Conservation (phyloP, 1,284 basidiomycete genomes). For the Rhodotorula sp. region DNA sequence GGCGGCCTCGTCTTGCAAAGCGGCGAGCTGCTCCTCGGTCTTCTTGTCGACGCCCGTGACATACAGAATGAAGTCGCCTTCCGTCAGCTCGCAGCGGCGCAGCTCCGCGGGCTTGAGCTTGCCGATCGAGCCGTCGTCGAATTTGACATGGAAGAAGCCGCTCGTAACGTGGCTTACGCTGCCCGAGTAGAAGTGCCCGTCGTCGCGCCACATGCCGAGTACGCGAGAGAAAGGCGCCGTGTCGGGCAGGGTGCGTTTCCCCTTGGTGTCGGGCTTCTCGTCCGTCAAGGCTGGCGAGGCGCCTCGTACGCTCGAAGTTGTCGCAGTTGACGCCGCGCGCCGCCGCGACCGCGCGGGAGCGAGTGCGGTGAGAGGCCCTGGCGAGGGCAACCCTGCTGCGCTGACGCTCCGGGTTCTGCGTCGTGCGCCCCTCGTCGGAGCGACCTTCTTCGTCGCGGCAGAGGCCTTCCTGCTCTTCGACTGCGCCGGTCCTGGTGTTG, state of each 20-base stretch:
- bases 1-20: constrained; percentile 1
- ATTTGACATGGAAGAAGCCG: constrained; percentile 16
- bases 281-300: constrained; percentile 4
- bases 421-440: not conserved
- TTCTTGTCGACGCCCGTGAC: constrained; percentile 18
- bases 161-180: constrained; percentile 3
- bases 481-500: not conserved
- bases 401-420: not conserved
- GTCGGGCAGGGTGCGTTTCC: not conserved
- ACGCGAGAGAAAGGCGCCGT: constrained; percentile 40
- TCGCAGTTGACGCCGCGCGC: not conserved
- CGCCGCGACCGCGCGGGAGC: not conserved
- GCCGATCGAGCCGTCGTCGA: constrained; percentile 34
- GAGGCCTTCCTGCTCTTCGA: not conserved
- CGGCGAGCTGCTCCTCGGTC: constrained; percentile 9
- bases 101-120: constrained; percentile 24
- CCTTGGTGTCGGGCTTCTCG: not conserved
- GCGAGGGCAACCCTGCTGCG: not conserved
- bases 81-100: constrained; percentile 27
- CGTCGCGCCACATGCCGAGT: constrained; percentile 37
- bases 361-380: constrained; percentile 13
- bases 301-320: not conserved
- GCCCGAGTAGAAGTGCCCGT: constrained; percentile 26
- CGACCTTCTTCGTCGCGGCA: constrained; percentile 3
- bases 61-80: constrained; percentile 13